Base-by-base conservation (phyloP, 2,329 filamentous ascomycete species). In the Aspergillus candidus region DNA sequence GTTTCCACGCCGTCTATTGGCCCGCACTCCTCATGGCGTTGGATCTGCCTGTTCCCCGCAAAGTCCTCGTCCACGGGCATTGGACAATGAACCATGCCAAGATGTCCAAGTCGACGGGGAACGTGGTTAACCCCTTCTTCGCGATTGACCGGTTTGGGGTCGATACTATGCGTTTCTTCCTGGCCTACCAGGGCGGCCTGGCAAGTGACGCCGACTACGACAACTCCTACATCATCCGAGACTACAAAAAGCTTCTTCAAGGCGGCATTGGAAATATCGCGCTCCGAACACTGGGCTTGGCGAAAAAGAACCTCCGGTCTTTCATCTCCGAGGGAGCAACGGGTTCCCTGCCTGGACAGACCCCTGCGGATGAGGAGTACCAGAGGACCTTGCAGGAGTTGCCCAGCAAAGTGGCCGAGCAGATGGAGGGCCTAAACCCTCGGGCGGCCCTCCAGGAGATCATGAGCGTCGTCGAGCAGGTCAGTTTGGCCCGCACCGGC, bases 1-100 rank as follows among this genome's bases (percentile, higher is more conserved):
- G 75, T 13, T 98, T 98, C 67, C 94, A 98, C 64, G 91, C 88
- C 66, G 83, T 98, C 38, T 98, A 98, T 73, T 98, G 94, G 93
- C 93, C 93, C 0, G 93, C 93, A 3, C 85, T 98, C 55, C 80
- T 98, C 12, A 84, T 98, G 77, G 91, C 93, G 1, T 73, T 96
- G 11, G 82, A 83, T 40, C 74, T 97, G 4, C 84, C 88, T 1
- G 72, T 86, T 1, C 88, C 93, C 1, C 84, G 82, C 59, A 82
- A 82, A 50, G 79, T 98, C 29, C 73, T 98, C 2, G 88, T 88
- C 41, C 93, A 98, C 62, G 89, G 84, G 2, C 93, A 98, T 65
- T 98, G 94, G 93, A 94, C 89, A 11, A 83, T 98, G 69, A 87
- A 86, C 44, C 81, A 81, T 41, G 80, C 83, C 55, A 98, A 98